phyloP scores from a whole-genome alignment of 1,284 basidiomycete species.

The Mycena sp. region DNA sequence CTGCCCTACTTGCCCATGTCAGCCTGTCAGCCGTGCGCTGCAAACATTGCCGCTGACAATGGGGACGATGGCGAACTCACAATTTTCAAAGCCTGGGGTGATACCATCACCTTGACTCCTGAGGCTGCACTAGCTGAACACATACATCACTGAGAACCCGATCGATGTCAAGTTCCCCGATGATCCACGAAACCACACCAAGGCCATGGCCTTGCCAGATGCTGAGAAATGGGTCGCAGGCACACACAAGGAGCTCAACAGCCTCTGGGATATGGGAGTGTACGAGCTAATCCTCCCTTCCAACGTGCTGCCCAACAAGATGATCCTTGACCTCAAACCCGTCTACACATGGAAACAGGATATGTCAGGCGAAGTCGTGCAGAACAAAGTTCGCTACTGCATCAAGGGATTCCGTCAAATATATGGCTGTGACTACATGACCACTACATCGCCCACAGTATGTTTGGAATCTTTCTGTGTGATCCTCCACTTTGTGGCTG shows the following conservation, averaged over 20 bases:
- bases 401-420: conserved; percentile 45
- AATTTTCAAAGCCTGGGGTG: not conserved
- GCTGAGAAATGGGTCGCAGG: conserved; percentile 35
- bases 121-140: not conserved
- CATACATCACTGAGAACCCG: not conserved
- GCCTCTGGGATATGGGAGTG: conserved; percentile 36
- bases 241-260: conserved; percentile 35
- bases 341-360: conserved; percentile 44
- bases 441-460: conserved; percentile 47
- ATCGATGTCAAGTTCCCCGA: conserved; percentile 20
- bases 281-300: conserved; percentile 41
- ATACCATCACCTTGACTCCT: not conserved
- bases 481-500: conserved; percentile 44
- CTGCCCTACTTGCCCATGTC: not conserved
- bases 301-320: conserved; percentile 32
- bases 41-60: not conserved
- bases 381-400: conserved; percentile 44
- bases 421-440: conserved; percentile 44
- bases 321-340: conserved; percentile 38
- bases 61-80: conserved; percentile 6
- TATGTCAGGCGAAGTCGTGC: conserved; percentile 36
- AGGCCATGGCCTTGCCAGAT: conserved; percentile 34
- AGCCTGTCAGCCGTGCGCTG: too few relatives aligned
- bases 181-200: conserved; percentile 34
- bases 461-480: conserved; percentile 41